Evolutionary conservation across 2,329 filamentous ascomycete species (phyloP).

Genomic region (Diplodia mutila): DNA sequence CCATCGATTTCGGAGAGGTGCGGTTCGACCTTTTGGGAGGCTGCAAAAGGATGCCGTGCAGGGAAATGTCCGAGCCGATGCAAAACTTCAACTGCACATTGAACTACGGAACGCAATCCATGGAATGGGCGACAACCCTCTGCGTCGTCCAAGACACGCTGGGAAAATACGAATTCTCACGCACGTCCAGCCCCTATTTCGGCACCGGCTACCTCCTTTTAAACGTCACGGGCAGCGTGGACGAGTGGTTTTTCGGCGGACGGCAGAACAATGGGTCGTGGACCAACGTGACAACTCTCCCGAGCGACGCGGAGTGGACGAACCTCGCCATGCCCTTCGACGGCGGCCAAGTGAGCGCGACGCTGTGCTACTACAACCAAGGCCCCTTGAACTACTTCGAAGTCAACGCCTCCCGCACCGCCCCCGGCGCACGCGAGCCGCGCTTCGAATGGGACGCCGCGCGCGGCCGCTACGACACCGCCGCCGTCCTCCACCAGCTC

Average conservation of each 20-base stretch:
- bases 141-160: neutral
- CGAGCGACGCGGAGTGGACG: neutral
- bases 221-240: neutral
- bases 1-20: neutral
- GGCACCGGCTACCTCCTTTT: neutral
- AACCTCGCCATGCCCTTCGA: neutral
- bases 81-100: neutral
- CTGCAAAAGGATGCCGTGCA: neutral
- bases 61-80: neutral
- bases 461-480: too few relatives aligned
- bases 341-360: neutral
- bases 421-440: neutral
- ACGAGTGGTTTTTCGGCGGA: neutral
- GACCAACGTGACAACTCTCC: neutral
- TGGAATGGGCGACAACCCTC: neutral
- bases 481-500: too few relatives aligned
- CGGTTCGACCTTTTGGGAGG: neutral
- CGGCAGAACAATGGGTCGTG: neutral
- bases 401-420: too few relatives aligned
- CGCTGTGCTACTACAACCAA: neutral
- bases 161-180: neutral
- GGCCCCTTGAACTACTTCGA: neutral
- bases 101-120: neutral
- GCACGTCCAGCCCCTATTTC: neutral
- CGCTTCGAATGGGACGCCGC: neutral